phyloP scores from a whole-genome alignment of 2,329 filamentous ascomycete genomes.

The Sphaerulina populicola region DNA sequence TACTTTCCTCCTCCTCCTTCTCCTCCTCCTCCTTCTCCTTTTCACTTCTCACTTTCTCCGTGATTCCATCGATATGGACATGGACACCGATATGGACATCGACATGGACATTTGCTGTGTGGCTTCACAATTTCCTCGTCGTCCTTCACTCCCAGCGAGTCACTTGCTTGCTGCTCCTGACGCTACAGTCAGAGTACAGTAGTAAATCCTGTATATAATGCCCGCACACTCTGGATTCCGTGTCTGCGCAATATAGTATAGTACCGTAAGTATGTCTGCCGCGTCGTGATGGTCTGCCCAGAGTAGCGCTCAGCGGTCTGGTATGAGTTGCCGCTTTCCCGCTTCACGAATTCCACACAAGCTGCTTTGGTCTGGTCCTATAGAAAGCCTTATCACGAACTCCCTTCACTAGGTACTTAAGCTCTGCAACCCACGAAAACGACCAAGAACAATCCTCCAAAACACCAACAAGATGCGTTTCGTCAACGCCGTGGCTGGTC shows the following conservation, averaged over 20 bases:
- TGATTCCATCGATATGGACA: no score
- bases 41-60: no score
- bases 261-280: neutral
- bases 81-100: no score
- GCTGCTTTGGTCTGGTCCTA: neutral
- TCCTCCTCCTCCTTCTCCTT: no score
- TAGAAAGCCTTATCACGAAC: neutral
- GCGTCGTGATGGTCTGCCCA: neutral
- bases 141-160: no score
- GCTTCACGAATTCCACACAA: neutral
- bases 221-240: no score
- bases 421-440: neutral
- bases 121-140: no score
- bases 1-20: no score
- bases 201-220: no score
- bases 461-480: conserved; percentile 10
- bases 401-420: neutral
- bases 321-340: neutral
- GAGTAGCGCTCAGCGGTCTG: neutral
- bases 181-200: no score
- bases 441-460: neutral
- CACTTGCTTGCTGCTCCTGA: no score
- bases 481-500: conserved; percentile 4
- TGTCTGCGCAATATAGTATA: neutral
- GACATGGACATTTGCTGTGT: no score